Evolutionary conservation across 2,329 filamentous ascomycete species (phyloP), one percentile per base, ranked within the genome.

Genomic region (Fusarium sp.): DNA sequence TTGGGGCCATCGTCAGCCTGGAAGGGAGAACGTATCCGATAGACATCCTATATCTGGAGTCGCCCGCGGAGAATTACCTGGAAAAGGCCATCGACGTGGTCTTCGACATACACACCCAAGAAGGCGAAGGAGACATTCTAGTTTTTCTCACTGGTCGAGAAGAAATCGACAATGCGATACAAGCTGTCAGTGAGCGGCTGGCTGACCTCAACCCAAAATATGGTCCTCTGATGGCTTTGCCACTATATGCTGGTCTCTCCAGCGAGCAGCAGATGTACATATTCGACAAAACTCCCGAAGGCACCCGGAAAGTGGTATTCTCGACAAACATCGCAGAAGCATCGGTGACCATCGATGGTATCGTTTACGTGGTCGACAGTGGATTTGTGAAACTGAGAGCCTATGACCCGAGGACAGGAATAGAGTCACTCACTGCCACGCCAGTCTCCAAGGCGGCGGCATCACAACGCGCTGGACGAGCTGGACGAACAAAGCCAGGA

Each of bases 281-380:
- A 45, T 98, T 98, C 80, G 95, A 98, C 77, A 91, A 93, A 63
- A 86, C 95, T 2, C 91, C 94, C 0, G 91, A 94, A 70, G 92
- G 95, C 68, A 95, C 92, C 2, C 90, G 97, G 47, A 98, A 98
- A 80, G 93, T 98, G 43, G 94, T 99, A 38, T 92, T 98, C 74
- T 93, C 94, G 5, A 98, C 97, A 68, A 98, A 98, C 80, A 98
- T 98, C 73, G 95, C 97, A 14, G 97, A 99, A 85, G 96, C 97
- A 6, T 98, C 95, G 2, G 93, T 99, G 50, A 98, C 97, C 17
- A 97, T 98, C 65, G 92, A 97, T 63, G 95, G 95, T 4, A 95
- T 98, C 69, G 92, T 95, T 64, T 97, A 94, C 79, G 96, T 99
- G 7, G 86, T 98, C 59, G 97, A 99, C 82, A 92, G 90, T 63